These are phyloP conservation scores for Vitis hybrid DNA, from an alignment of 177 flowering plant species.

Conservation along the genomic window DNA sequence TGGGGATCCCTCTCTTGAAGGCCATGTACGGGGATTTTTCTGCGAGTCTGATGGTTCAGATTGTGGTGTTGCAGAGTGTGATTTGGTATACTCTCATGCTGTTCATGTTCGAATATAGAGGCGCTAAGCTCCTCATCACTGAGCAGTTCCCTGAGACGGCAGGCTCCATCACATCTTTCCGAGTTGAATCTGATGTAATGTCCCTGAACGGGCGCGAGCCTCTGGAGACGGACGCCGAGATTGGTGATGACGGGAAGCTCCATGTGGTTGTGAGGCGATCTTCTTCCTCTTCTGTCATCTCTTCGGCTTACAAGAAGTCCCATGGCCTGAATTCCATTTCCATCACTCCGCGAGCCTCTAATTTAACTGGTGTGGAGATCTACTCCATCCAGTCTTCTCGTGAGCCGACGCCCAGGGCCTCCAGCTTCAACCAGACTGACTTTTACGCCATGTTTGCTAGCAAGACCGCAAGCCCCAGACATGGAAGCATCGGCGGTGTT, in stretches of 20 bases:
- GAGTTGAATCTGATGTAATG: conserved; percentile 54
- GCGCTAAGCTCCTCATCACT: conserved; percentile 49
- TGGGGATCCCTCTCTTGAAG: conserved; percentile 54
- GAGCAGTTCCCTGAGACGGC: conserved; percentile 69
- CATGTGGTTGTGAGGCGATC: conserved; percentile 48
- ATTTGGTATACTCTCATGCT: conserved; percentile 67
- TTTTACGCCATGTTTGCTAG: conserved; percentile 50
- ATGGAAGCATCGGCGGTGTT: conserved; percentile 26
- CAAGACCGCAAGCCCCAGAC: conserved; percentile 45
- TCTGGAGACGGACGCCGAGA: conserved; percentile 50
- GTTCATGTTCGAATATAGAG: conserved; percentile 58
- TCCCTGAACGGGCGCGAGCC: conserved; percentile 58
- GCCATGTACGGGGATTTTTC: conserved; percentile 63
- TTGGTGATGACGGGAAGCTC: conserved; percentile 59
- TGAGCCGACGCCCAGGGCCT: conserved; percentile 57
- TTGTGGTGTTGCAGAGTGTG: conserved; percentile 58
- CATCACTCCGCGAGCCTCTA: conserved; percentile 52
- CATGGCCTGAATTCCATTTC: conserved; percentile 33
- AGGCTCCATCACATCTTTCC: conserved; percentile 48
- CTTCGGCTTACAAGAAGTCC: conserved; percentile 34
- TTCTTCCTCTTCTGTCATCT: conserved; percentile 26
- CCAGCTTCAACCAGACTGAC: conserved; percentile 56
- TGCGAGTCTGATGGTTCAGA: conserved; percentile 55
- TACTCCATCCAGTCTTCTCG: conserved; percentile 56
- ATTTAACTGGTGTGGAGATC: conserved; percentile 58